Evolutionary conservation across 2,329 filamentous ascomycete species (phyloP).

Genomic region (Calonectria ilicicola): DNA sequence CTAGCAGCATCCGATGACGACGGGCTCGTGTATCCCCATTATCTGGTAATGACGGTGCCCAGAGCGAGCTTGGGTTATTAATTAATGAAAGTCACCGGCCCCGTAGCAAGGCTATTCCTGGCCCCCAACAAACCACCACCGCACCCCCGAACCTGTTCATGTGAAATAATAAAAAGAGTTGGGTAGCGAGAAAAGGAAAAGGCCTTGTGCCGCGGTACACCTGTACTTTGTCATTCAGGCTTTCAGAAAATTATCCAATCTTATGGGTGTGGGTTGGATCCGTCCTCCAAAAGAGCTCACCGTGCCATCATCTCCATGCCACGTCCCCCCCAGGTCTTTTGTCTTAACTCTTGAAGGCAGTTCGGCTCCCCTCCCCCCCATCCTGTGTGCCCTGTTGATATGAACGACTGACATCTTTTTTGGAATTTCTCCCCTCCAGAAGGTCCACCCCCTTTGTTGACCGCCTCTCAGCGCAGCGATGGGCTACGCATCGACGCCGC

Average conservation of each 20-base stretch:
- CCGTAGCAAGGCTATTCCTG: slow-evolving; percentile 28
- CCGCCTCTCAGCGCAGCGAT: slow-evolving; percentile 1
- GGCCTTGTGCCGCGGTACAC: not conserved
- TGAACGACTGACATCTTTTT: not conserved
- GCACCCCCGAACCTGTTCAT: slow-evolving; percentile 9
- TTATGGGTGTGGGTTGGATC: not conserved
- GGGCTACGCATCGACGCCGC: slow-evolving; percentile 6
- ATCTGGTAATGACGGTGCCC: not conserved
- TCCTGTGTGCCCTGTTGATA: not conserved
- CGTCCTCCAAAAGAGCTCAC: not conserved
- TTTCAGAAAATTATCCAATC: slow-evolving; percentile 8
- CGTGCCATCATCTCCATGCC: not conserved
- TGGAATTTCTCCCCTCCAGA: not conserved
- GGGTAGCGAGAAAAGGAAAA: not conserved
- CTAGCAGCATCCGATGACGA: too few relatives aligned
- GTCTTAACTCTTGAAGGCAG: slow-evolving; percentile 3
- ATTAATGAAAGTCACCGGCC: slow-evolving; percentile 17
- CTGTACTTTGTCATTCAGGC: not conserved
- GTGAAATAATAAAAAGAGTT: not conserved
- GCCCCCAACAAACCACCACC: slow-evolving; percentile 24
- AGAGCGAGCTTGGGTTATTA: not conserved
- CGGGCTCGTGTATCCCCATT: not conserved
- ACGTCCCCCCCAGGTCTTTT: not conserved
- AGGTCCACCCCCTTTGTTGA: slow-evolving; percentile 16
- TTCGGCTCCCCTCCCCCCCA: not conserved